phyloP scores from a whole-genome alignment of 805 yeast species.

The Yamadazyma takamatsuzukensis region DNA sequence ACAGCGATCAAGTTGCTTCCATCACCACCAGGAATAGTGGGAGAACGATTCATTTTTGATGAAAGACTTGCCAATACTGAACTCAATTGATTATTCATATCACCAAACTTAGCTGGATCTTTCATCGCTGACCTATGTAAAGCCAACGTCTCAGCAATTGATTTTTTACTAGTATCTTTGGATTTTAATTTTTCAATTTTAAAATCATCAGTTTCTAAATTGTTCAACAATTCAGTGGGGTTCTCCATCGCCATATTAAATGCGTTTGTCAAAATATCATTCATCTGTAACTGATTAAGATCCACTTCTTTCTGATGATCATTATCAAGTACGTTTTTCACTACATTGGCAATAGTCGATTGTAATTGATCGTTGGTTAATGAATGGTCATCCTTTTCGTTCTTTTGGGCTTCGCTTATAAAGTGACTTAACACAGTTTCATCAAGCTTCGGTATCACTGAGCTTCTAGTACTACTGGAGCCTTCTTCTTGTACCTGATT shows the following conservation, averaged over 20 bases:
- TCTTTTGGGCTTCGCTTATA: conserved; percentile 29
- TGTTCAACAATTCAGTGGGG: conserved; percentile 44
- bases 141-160: conserved; percentile 62
- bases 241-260: conserved; percentile 72
- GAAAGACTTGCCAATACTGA: conserved; percentile 9
- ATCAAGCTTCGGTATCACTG: conserved; percentile 28
- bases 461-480: conserved; percentile 2
- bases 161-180: conserved; percentile 27
- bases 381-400: conserved; percentile 8
- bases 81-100: conserved; percentile 25
- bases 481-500: conserved; percentile 24
- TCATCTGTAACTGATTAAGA: conserved; percentile 55
- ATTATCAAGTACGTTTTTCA: conserved; percentile 40
- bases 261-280: conserved; percentile 73
- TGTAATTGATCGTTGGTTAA: conserved; percentile 25
- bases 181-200: conserved; percentile 6
- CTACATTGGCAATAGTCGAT: conserved; percentile 54
- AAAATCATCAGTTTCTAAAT: conserved; percentile 26
- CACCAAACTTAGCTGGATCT: conserved; percentile 5
- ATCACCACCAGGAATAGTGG: not conserved
- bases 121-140: conserved; percentile 46
- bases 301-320: conserved; percentile 20
- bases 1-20: conserved; percentile 7
- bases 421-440: conserved; percentile 35
- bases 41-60: conserved; percentile 6